phyloP scores from a whole-genome alignment of 495 filamentous ascomycete species.

The Penicillium subrubescens region DNA sequence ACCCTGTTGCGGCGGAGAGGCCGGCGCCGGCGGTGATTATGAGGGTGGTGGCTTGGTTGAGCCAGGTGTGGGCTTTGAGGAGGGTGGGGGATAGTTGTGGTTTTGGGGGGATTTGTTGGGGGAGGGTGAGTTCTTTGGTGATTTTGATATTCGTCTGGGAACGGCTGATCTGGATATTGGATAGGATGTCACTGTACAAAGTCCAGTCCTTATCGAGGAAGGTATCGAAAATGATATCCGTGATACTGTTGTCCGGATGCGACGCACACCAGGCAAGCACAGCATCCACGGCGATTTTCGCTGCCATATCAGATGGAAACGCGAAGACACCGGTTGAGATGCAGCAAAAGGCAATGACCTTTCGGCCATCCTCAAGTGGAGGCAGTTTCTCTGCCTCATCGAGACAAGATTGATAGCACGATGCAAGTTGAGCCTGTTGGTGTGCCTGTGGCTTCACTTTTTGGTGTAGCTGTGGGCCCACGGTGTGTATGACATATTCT shows the following conservation, averaged over 20 bases:
- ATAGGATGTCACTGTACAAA: neutral
- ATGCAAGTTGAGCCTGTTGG: neutral
- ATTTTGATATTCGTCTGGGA: neutral
- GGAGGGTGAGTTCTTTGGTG: neutral
- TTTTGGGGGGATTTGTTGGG: neutral
- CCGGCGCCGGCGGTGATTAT: slow-evolving; percentile 28
- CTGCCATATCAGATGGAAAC: neutral
- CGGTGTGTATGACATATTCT: neutral
- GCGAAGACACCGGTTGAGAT: neutral
- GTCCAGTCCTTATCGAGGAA: neutral
- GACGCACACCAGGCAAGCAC: neutral
- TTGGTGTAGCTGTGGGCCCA: neutral
- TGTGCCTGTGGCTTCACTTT: neutral
- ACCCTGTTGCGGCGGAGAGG: slow-evolving; percentile 29
- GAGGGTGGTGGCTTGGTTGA: neutral
- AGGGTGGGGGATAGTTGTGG: neutral
- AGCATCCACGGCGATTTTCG: neutral
- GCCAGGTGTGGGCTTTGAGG: neutral
- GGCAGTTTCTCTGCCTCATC: neutral
- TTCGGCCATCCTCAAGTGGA: neutral
- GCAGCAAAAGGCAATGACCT: neutral
- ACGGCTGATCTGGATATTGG: neutral
- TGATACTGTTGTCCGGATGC: neutral
- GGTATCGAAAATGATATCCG: neutral
- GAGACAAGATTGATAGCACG: neutral